Percentiles rank a stretch among this genome's conserved stretches.
phyloP scores from a whole-genome alignment of 176 grass and related monocot species.

The Eleusine coracana region DNA sequence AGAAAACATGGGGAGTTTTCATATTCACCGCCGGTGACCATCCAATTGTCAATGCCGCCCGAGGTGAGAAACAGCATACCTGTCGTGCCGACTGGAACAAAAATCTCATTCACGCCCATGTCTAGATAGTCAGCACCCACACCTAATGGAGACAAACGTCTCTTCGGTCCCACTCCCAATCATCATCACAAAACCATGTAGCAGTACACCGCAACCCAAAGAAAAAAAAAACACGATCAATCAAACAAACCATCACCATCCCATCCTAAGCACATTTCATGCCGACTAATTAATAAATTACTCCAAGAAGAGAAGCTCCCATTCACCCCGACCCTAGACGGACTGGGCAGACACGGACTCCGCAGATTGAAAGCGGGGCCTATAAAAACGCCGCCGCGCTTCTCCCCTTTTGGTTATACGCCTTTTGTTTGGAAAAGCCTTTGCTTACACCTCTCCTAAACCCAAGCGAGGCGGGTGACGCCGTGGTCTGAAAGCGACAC shows the following conservation, averaged over 20 bases:
- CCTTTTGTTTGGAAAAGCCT: neutral
- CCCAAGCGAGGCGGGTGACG: neutral
- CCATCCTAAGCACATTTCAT: neutral
- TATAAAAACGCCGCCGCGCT: neutral
- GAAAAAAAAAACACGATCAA: neutral
- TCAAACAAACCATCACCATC: neutral
- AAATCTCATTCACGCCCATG: neutral
- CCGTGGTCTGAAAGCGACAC: conserved; percentile 33
- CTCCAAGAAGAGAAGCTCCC: neutral
- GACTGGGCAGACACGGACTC: neutral
- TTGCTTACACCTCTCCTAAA: conserved; percentile 2
- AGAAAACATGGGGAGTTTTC: too few species aligned
- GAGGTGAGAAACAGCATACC: too few species aligned
- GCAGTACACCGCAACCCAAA: neutral
- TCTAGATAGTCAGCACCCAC: neutral
- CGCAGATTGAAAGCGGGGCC: neutral
- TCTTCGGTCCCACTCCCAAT: neutral
- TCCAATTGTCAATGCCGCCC: too few species aligned
- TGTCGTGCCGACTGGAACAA: neutral
- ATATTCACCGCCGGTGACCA: too few species aligned
- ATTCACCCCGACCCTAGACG: neutral
- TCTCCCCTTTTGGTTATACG: neutral
- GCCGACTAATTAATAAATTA: neutral
- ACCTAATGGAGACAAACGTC: neutral
- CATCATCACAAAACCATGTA: neutral